Conservation (phyloP, 2,329 filamentous ascomycete species). For the Fusarium mexicanum region DNA sequence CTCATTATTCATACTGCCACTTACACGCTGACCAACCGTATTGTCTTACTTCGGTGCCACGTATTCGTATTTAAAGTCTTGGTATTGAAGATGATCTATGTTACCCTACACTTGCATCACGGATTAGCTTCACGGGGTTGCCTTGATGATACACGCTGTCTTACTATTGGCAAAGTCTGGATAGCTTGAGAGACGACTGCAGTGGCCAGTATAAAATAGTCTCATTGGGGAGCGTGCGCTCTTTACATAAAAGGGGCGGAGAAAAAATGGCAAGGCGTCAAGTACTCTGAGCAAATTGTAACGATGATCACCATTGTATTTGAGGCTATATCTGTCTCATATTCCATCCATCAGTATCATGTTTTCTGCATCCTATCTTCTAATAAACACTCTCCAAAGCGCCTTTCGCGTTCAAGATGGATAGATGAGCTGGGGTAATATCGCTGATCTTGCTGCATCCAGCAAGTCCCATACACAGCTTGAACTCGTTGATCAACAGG, state of each 20-base stretch:
- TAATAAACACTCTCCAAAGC: neutral
- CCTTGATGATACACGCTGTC: neutral
- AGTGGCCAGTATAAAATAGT: too few species aligned
- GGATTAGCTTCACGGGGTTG: neutral
- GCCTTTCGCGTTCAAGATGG: neutral
- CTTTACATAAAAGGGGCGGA: neutral
- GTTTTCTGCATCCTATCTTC: neutral
- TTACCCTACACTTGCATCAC: neutral
- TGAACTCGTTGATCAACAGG: neutral
- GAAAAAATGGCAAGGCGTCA: too few species aligned
- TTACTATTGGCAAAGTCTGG: too few species aligned
- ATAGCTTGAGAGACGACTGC: neutral
- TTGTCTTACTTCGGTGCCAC: neutral
- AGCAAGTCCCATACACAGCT: neutral
- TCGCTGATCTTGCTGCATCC: neutral
- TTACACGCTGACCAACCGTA: neutral
- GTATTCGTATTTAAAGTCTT: neutral
- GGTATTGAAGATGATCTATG: too few species aligned
- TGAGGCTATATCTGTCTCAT: neutral
- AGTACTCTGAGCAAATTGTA: too few species aligned
- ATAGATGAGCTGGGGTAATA: neutral
- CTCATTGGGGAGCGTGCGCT: rapidly evolving
- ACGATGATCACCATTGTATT: too few species aligned
- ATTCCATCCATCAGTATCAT: too few species aligned
- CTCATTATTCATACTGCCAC: too few species aligned